These are phyloP conservation scores for Parachaetomium inaequale DNA, from an alignment of 495 filamentous ascomycete species.

Conservation along the genomic window DNA sequence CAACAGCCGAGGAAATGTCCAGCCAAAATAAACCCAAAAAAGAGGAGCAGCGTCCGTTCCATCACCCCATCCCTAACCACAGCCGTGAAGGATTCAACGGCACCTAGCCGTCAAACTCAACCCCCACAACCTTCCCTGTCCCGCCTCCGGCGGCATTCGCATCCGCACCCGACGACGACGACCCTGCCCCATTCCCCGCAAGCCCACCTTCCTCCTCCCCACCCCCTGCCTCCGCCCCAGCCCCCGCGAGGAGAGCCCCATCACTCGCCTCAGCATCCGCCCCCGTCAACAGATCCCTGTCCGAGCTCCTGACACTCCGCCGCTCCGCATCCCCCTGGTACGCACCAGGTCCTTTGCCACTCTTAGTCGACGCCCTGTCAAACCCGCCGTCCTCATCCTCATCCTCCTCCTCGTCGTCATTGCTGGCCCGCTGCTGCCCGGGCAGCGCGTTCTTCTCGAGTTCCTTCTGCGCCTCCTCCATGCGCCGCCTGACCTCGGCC, in stretches of 20 bases:
- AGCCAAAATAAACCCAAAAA: slow-evolving; percentile 3
- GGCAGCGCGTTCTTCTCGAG: slow-evolving; percentile 71
- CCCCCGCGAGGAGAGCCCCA: slow-evolving; percentile 6
- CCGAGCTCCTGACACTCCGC: slow-evolving; percentile 63
- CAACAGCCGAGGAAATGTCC: slow-evolving; percentile 3
- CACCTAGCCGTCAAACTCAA: slow-evolving; percentile 37
- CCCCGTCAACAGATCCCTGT: slow-evolving; percentile 74
- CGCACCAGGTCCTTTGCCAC: slow-evolving; percentile 26
- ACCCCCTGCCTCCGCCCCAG: background rate
- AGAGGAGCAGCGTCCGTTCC: background rate
- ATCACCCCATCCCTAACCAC: background rate
- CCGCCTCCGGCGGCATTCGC: slow-evolving; percentile 12
- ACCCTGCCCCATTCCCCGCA: slow-evolving; percentile 23
- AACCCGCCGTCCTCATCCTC: slow-evolving; percentile 50
- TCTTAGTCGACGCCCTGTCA: slow-evolving; percentile 6
- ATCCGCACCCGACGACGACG: background rate
- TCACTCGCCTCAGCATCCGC: slow-evolving; percentile 65
- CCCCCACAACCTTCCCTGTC: slow-evolving; percentile 35
- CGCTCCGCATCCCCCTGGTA: slow-evolving; percentile 45
- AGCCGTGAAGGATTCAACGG: background rate
- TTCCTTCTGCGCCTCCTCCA: slow-evolving; percentile 89
- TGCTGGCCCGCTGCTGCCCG: slow-evolving; percentile 38
- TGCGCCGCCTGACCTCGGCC: slow-evolving; percentile 78
- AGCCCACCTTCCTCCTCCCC: slow-evolving; percentile 19
- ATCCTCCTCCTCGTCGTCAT: slow-evolving; percentile 76